Percentiles rank a stretch among this genome's conserved stretches.
Conservation (phyloP, 768 basidiomycete species). For the Agrocybe pediades region DNA sequence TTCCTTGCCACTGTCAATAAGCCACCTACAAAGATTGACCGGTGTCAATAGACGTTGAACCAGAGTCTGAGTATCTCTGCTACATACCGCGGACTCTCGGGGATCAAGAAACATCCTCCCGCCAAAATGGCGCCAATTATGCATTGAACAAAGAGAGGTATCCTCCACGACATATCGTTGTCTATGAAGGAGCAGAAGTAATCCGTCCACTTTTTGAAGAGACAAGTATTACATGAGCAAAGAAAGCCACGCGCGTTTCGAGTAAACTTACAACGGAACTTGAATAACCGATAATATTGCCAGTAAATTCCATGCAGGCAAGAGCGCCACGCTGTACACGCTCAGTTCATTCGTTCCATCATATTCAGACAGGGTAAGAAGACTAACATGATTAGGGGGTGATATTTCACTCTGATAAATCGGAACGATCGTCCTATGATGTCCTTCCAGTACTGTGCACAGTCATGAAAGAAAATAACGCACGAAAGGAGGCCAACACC, state of each 20-base stretch:
- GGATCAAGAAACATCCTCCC: conserved; percentile 77
- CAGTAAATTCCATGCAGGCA: conserved; percentile 95
- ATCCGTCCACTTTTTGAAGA: conserved; percentile 74
- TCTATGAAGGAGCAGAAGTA: conserved; percentile 91
- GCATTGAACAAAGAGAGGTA: conserved; percentile 88
- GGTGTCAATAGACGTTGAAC: background rate
- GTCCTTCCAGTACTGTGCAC: background rate
- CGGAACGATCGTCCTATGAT: conserved; percentile 82
- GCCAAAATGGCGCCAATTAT: conserved; percentile 83
- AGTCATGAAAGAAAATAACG: conserved; percentile 23
- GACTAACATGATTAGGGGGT: conserved; percentile 80
- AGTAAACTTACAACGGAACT: conserved; percentile 72
- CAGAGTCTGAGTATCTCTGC: background rate
- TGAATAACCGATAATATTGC: conserved; percentile 90
- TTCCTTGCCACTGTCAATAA: conserved; percentile 87
- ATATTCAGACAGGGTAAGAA: background rate
- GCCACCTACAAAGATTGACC: conserved; percentile 55
- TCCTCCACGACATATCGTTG: conserved; percentile 86
- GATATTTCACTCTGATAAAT: conserved; percentile 97
- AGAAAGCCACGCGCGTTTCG: background rate
- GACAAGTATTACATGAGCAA: conserved; percentile 4
- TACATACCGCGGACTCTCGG: conserved; percentile 83
- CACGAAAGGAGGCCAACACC: conserved; percentile 90
- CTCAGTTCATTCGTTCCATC: background rate
- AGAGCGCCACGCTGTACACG: conserved; percentile 74